Evolutionary conservation across 2,329 filamentous ascomycete genomes (phyloP), one percentile per base, ranked within the genome.

Genomic region (Cercospora citrullina): DNA sequence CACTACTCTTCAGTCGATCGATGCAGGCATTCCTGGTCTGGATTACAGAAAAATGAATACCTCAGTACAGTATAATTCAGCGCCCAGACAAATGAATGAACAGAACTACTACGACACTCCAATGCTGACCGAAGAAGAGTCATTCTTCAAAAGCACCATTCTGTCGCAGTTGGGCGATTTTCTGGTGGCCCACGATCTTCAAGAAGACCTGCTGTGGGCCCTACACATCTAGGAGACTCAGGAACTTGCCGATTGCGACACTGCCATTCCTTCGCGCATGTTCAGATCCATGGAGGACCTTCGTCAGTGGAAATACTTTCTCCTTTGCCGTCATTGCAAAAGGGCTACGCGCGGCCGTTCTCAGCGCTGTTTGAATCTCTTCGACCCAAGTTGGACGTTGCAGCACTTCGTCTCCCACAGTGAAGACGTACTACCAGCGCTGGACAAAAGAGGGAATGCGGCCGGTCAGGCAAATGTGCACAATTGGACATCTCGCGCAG

Each of bases 211-310:
- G 55, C 55, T 58, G 28, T 58, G 28, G 28, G 55, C 55, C 28
- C 55, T 58, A 36, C 55, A 58, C 55, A 58, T 58, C 55, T 58
- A 58, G 55, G 28, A 58, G 55, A 58, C 16, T 10, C 28, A 58
- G 8, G 18, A 31, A 58, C n/a, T 18, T 8, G 55, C 31, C 28
- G 55, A 31, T 31, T 31, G 31, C 28, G 28, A 58, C 28, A 18
- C 18, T 31, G 23, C 3, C 28, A 58, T 36, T 16, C 55, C 28
- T 16, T 58, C 55, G 23, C 28, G 28, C 28, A 31, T 36, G n/a
- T 58, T 58, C 31, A 58, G 8, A n/a, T 58, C 55, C 18, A 36
- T 36, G 28, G 16, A 58, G 8, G 55, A 58, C 18, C 55, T 58
- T 58, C 55, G 55, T 8, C 28, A 58, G 6, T 36, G 55, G 55